Evolutionary conservation across 345 rosid species (phyloP), one percentile per base, ranked within the genome.

Genomic region (Boechera stricta): DNA sequence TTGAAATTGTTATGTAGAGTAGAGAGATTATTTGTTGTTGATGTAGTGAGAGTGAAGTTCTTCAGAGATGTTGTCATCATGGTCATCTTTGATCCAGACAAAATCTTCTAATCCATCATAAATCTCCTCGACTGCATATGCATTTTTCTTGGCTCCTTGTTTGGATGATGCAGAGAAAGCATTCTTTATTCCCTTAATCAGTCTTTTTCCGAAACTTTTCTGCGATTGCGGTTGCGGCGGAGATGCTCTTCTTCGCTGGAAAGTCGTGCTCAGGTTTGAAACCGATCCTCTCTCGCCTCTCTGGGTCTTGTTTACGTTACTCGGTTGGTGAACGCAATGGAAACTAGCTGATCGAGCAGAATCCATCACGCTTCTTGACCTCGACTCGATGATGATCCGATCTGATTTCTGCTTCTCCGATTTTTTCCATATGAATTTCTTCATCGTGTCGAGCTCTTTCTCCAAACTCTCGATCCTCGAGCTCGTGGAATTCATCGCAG

Each of bases 401-500:
- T 64, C 77, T 0, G 77, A 44, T 42, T 21, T 74, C 64, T 62
- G 72, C 28, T 67, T 36, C 57, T 78, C 64, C 49, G 79, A 69
- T 67, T 75, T 76, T 82, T 86, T 7, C 78, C 63, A 39, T 79
- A 84, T 36, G 15, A 84, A 75, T 71, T 74, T 85, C 86, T 83
- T 91, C 93, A 94, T 89, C 32, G 84, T 77, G 2, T 79, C 61
- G 0, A 94, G 74, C 80, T 94, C 94, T 33, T 80, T 87, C 80
- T 91, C 97, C 79, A 94, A 59, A 79, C 74, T 81, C 79, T 86
- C 72, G 11, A 94, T 91, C 4, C 94, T 86, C 16, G 86, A 79
- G 71, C 82, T 89, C 0, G 98, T 89, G 6, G 93, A 77, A 3
- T 84, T 79, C 98, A 91, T 91, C 21, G 87, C 88, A 5, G 86